Conservation (phyloP, 495 filamentous ascomycete species). For the Eremomyces bilateralis region DNA sequence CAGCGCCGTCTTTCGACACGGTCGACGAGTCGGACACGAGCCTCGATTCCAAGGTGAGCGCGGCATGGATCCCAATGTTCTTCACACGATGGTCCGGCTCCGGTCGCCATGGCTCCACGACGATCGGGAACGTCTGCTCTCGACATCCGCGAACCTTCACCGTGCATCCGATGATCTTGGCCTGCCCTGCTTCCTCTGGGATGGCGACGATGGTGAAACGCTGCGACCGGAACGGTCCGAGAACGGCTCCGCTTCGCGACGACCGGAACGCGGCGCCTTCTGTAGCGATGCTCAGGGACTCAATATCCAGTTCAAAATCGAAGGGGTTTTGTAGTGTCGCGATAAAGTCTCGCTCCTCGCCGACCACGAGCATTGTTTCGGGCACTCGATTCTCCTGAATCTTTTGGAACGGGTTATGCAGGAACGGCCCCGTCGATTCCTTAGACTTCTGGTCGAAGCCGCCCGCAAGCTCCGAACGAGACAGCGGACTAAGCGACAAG, state of each 20-base stretch:
- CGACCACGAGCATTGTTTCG: slow-evolving; percentile 50
- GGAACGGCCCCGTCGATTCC: slow-evolving; percentile 58
- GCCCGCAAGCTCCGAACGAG: slow-evolving; percentile 45
- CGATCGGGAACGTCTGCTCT: slow-evolving; percentile 65
- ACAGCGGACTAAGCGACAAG: slow-evolving; percentile 46
- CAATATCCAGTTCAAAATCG: slow-evolving; percentile 77
- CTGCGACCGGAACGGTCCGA: slow-evolving; percentile 64
- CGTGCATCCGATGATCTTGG: slow-evolving; percentile 57
- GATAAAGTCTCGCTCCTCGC: slow-evolving; percentile 52
- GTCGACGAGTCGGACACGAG: slow-evolving; percentile 28
- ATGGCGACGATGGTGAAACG: slow-evolving; percentile 49
- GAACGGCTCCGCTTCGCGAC: slow-evolving; percentile 35
- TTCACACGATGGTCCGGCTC: slow-evolving; percentile 54
- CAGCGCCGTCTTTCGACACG: slow-evolving; percentile 14
- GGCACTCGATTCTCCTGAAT: slow-evolving; percentile 31
- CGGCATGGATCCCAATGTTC: slow-evolving; percentile 39
- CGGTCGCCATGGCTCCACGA: slow-evolving; percentile 51
- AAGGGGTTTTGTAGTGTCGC: slow-evolving; percentile 83
- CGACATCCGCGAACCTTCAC: slow-evolving; percentile 64
- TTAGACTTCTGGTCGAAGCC: slow-evolving; percentile 19
- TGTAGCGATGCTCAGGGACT: slow-evolving; percentile 52
- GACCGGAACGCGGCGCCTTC: slow-evolving; percentile 50
- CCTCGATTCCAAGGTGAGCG: slow-evolving; percentile 30
- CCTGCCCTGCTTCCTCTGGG: slow-evolving; percentile 37
- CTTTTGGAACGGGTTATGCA: slow-evolving; percentile 78